phyloP scores from a whole-genome alignment of 2,329 filamentous ascomycete species.

The Beauveria sp. region DNA sequence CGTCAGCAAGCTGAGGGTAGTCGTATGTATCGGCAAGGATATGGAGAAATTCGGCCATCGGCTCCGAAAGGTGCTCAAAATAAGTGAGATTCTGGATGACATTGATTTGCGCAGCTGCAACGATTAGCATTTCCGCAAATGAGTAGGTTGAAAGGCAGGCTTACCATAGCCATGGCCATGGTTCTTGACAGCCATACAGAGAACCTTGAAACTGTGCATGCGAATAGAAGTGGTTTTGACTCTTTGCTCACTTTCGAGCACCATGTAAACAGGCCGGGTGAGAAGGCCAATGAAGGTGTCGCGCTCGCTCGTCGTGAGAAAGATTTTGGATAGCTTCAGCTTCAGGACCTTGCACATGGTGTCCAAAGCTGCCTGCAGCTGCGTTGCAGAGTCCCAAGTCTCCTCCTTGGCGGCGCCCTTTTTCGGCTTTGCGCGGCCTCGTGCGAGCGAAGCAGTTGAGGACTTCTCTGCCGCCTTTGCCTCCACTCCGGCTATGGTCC shows the following conservation, averaged over 20 bases:
- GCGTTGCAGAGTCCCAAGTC: slow-evolving; percentile 79
- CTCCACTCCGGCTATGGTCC: slow-evolving; percentile 92
- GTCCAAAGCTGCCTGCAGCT: slow-evolving; percentile 82
- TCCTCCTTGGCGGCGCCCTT: slow-evolving; percentile 74
- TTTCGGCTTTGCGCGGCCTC: slow-evolving; percentile 67
- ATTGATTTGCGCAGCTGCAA: slow-evolving; percentile 81
- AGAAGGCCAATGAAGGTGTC: slow-evolving; percentile 92
- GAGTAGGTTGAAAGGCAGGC: slow-evolving; percentile 17
- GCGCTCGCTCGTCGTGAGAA: slow-evolving; percentile 89
- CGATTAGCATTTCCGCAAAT: slow-evolving; percentile 20
- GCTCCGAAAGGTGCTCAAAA: slow-evolving; percentile 96
- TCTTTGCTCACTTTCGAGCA: slow-evolving; percentile 88
- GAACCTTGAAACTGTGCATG: slow-evolving; percentile 95
- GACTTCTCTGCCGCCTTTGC: slow-evolving; percentile 88
- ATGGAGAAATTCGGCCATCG: slow-evolving; percentile 96
- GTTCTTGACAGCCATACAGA: slow-evolving; percentile 95
- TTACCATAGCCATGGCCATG: slow-evolving; percentile 92
- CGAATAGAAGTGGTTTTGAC: slow-evolving; percentile 82
- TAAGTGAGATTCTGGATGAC: slow-evolving; percentile 97
- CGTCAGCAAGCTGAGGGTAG: slow-evolving; percentile 88
- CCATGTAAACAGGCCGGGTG: slow-evolving; percentile 85
- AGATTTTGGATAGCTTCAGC: slow-evolving; percentile 85
- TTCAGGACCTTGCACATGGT: slow-evolving; percentile 95
- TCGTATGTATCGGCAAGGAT: slow-evolving; percentile 97
- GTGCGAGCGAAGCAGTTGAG: slow-evolving; percentile 55